Percentiles rank a stretch among this genome's conserved stretches.
Evolutionary conservation across 2,329 filamentous ascomycete species (phyloP).

Genomic region (Fusarium humuli): DNA sequence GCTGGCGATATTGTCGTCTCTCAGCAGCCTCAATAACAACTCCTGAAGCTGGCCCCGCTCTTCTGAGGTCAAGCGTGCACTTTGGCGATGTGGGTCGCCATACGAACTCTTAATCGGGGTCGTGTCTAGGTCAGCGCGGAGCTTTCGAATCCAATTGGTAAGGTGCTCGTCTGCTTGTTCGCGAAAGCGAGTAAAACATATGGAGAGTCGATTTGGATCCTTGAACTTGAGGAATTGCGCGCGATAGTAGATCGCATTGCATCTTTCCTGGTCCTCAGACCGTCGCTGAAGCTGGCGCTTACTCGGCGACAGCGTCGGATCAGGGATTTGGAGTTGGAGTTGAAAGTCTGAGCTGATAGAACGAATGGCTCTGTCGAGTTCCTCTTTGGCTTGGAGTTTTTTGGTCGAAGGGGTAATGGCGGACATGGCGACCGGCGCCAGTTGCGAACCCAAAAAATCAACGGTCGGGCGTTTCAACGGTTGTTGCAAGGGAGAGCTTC

Average conservation of each 20-base stretch:
- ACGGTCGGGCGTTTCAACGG: neutral
- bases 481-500: conserved; percentile 4
- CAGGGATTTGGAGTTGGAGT: conserved; percentile 42
- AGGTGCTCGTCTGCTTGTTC: conserved; percentile 35
- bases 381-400: conserved; percentile 29
- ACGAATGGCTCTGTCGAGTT: conserved; percentile 42
- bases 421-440: conserved; percentile 33
- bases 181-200: conserved; percentile 43
- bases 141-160: conserved; percentile 36
- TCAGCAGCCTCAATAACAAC: conserved; percentile 39
- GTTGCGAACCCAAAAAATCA: conserved; percentile 9
- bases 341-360: conserved; percentile 45
- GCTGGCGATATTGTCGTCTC: conserved; percentile 21
- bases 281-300: conserved; percentile 35
- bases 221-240: conserved; percentile 41
- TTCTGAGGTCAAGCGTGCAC: conserved; percentile 25
- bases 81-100: conserved; percentile 40
- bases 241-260: conserved; percentile 41
- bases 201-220: conserved; percentile 28
- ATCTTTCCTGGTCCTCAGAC: conserved; percentile 41
- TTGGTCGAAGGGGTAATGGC: neutral
- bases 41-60: conserved; percentile 45
- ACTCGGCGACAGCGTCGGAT: conserved; percentile 44
- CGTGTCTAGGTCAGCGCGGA: conserved; percentile 39
- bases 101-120: conserved; percentile 21